Percentiles rank a stretch among this genome's conserved stretches.
Conservation (phyloP, 441 rosid genomes). For the Raphanus hybrid region DNA sequence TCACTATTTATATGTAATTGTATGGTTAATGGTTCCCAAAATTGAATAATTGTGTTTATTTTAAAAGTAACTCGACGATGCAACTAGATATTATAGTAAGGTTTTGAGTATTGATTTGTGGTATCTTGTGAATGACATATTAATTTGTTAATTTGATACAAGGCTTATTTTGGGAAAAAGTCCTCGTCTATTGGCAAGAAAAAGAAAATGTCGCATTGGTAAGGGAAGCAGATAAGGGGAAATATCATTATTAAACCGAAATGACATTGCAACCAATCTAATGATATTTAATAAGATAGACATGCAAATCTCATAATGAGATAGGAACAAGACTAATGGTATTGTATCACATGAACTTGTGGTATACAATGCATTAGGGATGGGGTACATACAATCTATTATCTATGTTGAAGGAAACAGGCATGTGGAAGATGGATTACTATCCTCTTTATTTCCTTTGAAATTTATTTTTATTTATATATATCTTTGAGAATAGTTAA, state of each 20-base stretch:
- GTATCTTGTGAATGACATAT: too few species aligned
- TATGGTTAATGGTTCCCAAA: slow-evolving; percentile 17
- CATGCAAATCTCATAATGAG: neutral
- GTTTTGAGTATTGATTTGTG: too few species aligned
- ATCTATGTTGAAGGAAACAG: neutral
- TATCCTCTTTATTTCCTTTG: neutral
- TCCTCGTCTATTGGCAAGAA: too few species aligned
- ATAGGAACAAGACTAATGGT: neutral
- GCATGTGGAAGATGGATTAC: neutral
- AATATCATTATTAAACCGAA: neutral
- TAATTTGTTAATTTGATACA: too few species aligned
- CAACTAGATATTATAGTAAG: too few species aligned
- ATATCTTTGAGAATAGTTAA: neutral
- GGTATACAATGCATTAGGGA: neutral
- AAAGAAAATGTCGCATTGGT: neutral
- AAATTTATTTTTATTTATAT: neutral
- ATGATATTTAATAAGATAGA: neutral
- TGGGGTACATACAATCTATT: neutral
- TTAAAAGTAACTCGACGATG: neutral
- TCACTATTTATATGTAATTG: neutral
- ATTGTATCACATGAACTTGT: neutral
- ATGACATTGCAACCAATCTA: neutral
- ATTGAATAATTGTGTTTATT: neutral
- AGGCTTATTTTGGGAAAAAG: too few species aligned
- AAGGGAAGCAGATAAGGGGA: neutral